These are phyloP conservation scores for Geranium brycei DNA, from an alignment of 345 rosid species.

Conservation along the genomic window DNA sequence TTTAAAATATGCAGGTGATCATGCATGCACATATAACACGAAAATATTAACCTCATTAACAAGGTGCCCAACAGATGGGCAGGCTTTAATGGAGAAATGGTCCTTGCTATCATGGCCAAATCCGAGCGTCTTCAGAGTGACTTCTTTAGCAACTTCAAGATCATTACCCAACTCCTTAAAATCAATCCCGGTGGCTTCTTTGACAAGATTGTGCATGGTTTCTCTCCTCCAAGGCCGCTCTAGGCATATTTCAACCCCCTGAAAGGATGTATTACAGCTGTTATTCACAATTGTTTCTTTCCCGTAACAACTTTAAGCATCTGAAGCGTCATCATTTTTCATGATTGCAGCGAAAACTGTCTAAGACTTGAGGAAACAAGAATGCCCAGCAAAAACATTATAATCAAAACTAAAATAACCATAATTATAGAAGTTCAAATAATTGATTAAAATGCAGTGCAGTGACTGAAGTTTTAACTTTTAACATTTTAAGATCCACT, in stretches of 20 bases:
- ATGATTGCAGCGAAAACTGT: background rate
- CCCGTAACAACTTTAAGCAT: background rate
- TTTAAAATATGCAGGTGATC: background rate
- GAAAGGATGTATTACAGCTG: slow-evolving; percentile 18
- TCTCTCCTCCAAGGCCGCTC: slow-evolving; percentile 92
- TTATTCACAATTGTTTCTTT: slow-evolving; percentile 1
- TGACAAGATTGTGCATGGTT: slow-evolving; percentile 91
- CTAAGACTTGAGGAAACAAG: background rate
- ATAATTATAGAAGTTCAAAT: background rate
- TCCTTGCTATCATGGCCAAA: slow-evolving; percentile 52
- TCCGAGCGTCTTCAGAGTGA: slow-evolving; percentile 38
- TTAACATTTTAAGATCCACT: background rate
- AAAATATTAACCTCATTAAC: slow-evolving; percentile 60
- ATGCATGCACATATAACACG: background rate
- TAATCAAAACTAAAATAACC: background rate
- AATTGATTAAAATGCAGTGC: background rate
- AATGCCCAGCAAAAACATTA: background rate
- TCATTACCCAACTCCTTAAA: slow-evolving; percentile 44
- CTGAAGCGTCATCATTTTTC: background rate
- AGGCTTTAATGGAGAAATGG: slow-evolving; percentile 52
- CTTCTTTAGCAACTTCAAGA: slow-evolving; percentile 51
- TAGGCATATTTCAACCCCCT: slow-evolving; percentile 70
- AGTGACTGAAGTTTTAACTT: background rate
- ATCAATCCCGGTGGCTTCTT: slow-evolving; percentile 62
- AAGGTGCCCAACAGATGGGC: slow-evolving; percentile 71